Evolutionary conservation across 345 rosid species (phyloP).

Genomic region (Linum trigynum): DNA sequence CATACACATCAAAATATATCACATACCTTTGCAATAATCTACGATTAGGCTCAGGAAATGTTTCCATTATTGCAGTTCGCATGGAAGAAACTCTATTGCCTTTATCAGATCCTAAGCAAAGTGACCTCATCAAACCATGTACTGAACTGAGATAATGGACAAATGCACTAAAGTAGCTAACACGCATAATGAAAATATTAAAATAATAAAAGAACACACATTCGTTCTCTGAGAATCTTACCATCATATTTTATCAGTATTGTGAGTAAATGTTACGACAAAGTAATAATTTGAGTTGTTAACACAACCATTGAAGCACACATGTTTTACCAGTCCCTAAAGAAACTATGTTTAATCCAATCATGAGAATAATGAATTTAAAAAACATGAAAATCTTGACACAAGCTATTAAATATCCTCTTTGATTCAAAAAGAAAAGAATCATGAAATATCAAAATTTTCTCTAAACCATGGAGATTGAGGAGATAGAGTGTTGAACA

Average conservation of each 20-base stretch:
- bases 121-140: background rate
- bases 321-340: background rate
- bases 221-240: too few species aligned
- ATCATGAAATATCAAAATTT: too few species aligned
- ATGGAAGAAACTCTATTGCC: conserved; percentile 61
- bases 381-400: background rate
- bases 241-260: background rate
- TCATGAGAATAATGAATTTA: too few species aligned
- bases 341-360: too few species aligned
- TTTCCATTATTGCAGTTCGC: conserved; percentile 80
- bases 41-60: conserved; percentile 98
- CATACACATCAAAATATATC: background rate
- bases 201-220: background rate
- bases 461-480: background rate
- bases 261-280: background rate
- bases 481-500: background rate
- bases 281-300: background rate
- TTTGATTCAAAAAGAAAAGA: background rate
- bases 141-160: conserved; percentile 6
- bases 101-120: conserved; percentile 41
- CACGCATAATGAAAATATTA: conserved; percentile 2
- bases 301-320: background rate
- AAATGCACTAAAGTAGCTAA: conserved; percentile 1
- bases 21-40: conserved; percentile 80
- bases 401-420: background rate